Conservation (phyloP, 169 alveolate species). For the Theileria luwenshuni region DNA sequence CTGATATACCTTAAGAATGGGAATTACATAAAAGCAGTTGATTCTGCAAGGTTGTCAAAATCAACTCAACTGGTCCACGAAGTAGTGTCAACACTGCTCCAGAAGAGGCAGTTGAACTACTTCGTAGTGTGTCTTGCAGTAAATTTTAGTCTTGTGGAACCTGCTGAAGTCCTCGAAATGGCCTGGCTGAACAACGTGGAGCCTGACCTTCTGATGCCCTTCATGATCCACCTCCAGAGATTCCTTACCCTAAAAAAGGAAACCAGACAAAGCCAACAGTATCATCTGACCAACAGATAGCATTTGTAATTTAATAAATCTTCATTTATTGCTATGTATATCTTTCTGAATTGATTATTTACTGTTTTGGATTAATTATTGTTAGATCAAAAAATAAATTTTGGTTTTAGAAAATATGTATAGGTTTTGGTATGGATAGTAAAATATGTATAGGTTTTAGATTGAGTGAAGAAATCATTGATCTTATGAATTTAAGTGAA, state of each 20-base stretch:
- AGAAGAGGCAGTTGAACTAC: conserved; percentile 88
- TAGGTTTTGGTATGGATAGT: no score
- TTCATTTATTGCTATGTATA: no score
- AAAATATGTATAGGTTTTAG: no score
- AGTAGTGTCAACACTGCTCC: conserved; percentile 87
- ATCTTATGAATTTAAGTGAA: no score
- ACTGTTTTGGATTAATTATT: no score
- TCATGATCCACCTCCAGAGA: conserved; percentile 90
- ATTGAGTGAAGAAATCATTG: no score
- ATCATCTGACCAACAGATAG: conserved; percentile 79
- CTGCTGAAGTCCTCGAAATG: conserved; percentile 96
- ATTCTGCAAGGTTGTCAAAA: conserved; percentile 70
- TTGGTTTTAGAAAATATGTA: no score
- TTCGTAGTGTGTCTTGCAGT: conserved; percentile 96
- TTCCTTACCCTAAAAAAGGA: conserved; percentile 73
- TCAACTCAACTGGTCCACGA: conserved; percentile 88
- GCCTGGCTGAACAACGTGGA: conserved; percentile 96
- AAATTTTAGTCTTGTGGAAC: conserved; percentile 95
- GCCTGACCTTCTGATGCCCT: conserved; percentile 94
- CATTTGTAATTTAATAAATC: no score
- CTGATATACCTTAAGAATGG: conserved; percentile 86
- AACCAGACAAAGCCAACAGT: conserved; percentile 43
- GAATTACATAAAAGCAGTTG: conserved; percentile 71
- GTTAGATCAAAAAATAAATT: no score
- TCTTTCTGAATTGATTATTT: no score